phyloP scores from a whole-genome alignment of 106 monocot genomes.

The Dendrobium catenatum region DNA sequence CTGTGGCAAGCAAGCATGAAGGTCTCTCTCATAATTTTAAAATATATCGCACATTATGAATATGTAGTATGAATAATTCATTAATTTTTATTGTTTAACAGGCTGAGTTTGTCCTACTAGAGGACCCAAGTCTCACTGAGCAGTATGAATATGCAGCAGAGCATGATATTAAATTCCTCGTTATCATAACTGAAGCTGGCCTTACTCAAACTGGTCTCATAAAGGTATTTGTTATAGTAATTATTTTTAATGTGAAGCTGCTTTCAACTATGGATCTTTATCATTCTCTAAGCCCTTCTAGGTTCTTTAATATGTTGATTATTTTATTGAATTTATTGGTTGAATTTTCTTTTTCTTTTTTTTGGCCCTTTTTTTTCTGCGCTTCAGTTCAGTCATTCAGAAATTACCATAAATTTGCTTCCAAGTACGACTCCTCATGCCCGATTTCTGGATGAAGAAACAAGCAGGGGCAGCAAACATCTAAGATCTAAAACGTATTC shows the following conservation, averaged over 20 bases:
- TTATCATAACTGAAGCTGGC: constrained; percentile 87
- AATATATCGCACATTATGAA: not conserved
- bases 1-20: constrained; percentile 91
- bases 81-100: constrained; percentile 13
- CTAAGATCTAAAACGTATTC: not conserved
- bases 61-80: not conserved
- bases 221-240: constrained; percentile 39
- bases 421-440: not conserved
- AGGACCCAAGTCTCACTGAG: constrained; percentile 78
- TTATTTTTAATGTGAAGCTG: not conserved
- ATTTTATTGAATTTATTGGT: not conserved
- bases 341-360: too few species aligned
- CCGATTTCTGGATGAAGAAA: not conserved
- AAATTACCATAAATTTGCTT: too few species aligned
- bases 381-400: too few species aligned
- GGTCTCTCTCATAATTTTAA: constrained; percentile 23
- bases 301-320: not conserved
- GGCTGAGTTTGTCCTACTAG: constrained; percentile 79
- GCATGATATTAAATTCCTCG: constrained; percentile 82
- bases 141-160: constrained; percentile 98
- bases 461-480: not conserved
- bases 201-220: constrained; percentile 60
- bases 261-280: not conserved
- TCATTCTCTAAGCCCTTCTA: not conserved
- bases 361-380: too few species aligned